phyloP scores from a whole-genome alignment of 768 basidiomycete genomes.

The Calocybe indica region DNA sequence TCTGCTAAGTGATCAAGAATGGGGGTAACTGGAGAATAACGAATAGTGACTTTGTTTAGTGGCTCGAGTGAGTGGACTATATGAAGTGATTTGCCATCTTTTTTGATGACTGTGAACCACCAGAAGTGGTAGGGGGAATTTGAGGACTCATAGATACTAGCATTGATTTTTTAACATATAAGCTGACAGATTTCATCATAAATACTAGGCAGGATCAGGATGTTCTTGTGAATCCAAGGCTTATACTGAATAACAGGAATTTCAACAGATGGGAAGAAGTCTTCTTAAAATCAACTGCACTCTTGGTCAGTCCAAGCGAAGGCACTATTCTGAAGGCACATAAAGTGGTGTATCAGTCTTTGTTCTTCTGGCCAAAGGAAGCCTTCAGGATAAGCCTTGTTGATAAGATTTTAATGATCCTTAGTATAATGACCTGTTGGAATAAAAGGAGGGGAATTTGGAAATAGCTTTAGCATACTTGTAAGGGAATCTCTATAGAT shows the following conservation, averaged over 20 bases:
- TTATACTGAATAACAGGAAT: slow-evolving; percentile 7
- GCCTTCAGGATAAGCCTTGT: slow-evolving; percentile 16
- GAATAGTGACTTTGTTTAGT: slow-evolving; percentile 29
- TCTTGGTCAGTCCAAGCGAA: slow-evolving; percentile 28
- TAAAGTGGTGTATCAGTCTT: slow-evolving; percentile 23
- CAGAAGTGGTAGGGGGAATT: slow-evolving; percentile 29
- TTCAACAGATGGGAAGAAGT: slow-evolving; percentile 12
- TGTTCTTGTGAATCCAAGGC: slow-evolving; percentile 17
- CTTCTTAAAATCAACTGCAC: slow-evolving; percentile 10
- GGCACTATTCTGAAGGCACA: slow-evolving; percentile 22
- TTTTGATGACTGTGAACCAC: slow-evolving; percentile 34
- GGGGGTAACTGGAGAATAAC: slow-evolving; percentile 25
- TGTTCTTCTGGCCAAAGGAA: slow-evolving; percentile 32
- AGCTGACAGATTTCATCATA: slow-evolving; percentile 24
- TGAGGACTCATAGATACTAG: slow-evolving; percentile 34
- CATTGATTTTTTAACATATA: slow-evolving; percentile 26
- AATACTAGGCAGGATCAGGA: slow-evolving; percentile 26
- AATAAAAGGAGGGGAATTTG: slow-evolving; percentile 23
- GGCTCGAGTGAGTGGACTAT: slow-evolving; percentile 33
- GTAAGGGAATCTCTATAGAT: too few relatives aligned
- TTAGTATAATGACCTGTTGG: slow-evolving; percentile 19
- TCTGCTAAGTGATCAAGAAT: slow-evolving; percentile 28
- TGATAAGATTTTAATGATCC: slow-evolving; percentile 16
- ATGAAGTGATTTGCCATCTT: slow-evolving; percentile 16
- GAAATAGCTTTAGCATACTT: too few relatives aligned